Conservation (phyloP, 2,329 filamentous ascomycete species). For the Fusarium irregulare region DNA sequence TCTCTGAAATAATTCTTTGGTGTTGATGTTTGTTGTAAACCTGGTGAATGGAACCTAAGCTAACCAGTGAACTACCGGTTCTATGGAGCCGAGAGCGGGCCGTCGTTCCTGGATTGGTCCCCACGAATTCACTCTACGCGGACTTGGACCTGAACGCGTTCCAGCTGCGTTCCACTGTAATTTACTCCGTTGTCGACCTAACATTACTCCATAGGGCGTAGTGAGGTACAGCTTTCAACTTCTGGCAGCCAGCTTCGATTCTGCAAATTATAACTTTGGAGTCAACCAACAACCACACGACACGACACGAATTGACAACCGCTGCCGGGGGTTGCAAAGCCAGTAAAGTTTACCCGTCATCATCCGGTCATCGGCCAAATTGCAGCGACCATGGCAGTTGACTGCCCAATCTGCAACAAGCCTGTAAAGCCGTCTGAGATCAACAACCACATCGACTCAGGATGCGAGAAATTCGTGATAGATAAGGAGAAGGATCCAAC, state of each 20-base stretch:
- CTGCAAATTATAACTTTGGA: not conserved
- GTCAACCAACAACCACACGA: not conserved
- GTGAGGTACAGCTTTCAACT: conserved; percentile 7
- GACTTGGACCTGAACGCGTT: conserved; percentile 14
- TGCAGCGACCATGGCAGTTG: conserved; percentile 61
- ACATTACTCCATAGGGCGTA: not conserved
- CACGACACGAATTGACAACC: conserved; percentile 1
- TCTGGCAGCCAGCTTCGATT: conserved; percentile 7
- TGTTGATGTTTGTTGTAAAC: not conserved
- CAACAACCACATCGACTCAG: conserved; percentile 91
- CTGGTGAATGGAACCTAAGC: not conserved
- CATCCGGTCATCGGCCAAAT: conserved; percentile 7
- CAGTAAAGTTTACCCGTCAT: not conserved
- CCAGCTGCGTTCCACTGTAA: conserved; percentile 17
- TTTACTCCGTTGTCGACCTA: conserved; percentile 3
- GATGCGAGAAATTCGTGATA: conserved; percentile 76
- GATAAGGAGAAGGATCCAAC: conserved; percentile 56
- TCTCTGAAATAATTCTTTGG: not conserved
- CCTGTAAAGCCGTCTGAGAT: conserved; percentile 79
- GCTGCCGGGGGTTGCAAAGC: not conserved
- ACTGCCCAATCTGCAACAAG: conserved; percentile 85
- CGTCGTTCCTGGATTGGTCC: conserved; percentile 31
- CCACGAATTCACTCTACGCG: conserved; percentile 30
- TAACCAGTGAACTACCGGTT: conserved; percentile 19
- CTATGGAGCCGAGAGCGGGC: conserved; percentile 39